These are phyloP conservation scores for Rhodamnia rubescens DNA, from an alignment of 345 rosid genomes.

Conservation along the genomic window DNA sequence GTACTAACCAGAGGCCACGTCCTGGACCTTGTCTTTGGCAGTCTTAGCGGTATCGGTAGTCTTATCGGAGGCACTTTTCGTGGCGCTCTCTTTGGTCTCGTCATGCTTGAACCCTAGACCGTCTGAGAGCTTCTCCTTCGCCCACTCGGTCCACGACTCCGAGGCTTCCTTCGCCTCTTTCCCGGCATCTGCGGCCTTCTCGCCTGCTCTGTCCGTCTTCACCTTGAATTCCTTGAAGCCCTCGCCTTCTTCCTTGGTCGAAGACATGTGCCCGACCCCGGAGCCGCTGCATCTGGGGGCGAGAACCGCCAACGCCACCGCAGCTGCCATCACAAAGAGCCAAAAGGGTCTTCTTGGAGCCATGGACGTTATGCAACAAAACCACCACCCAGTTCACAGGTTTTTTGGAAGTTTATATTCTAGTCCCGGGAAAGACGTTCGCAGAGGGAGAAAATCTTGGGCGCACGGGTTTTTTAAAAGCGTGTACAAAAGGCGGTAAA, in stretches of 20 bases:
- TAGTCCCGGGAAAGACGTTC: neutral
- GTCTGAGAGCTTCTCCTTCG: slow-evolving; percentile 35
- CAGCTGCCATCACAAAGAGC: neutral
- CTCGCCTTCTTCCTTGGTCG: slow-evolving; percentile 1
- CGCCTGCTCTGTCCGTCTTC: neutral
- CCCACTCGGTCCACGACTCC: slow-evolving; percentile 49
- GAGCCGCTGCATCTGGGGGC: slow-evolving; percentile 1
- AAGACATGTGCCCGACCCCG: slow-evolving; percentile 10
- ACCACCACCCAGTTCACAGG: neutral
- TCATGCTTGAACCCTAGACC: slow-evolving; percentile 29
- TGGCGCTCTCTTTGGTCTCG: slow-evolving; percentile 10
- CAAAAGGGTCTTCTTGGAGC: neutral
- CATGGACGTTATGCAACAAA: neutral
- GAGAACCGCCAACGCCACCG: neutral
- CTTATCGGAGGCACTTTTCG: slow-evolving; percentile 11
- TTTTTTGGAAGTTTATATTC: neutral
- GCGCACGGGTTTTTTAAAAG: neutral
- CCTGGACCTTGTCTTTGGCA: slow-evolving; percentile 16
- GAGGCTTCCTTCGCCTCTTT: slow-evolving; percentile 14
- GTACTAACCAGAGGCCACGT: slow-evolving; percentile 23
- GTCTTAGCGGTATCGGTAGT: slow-evolving; percentile 9
- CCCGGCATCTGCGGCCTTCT: neutral
- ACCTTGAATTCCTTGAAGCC: neutral
- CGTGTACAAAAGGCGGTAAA: neutral
- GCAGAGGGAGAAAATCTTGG: neutral